Evolutionary conservation across 2,329 filamentous ascomycete genomes (phyloP).

Genomic region (Diplocarpon mali): DNA sequence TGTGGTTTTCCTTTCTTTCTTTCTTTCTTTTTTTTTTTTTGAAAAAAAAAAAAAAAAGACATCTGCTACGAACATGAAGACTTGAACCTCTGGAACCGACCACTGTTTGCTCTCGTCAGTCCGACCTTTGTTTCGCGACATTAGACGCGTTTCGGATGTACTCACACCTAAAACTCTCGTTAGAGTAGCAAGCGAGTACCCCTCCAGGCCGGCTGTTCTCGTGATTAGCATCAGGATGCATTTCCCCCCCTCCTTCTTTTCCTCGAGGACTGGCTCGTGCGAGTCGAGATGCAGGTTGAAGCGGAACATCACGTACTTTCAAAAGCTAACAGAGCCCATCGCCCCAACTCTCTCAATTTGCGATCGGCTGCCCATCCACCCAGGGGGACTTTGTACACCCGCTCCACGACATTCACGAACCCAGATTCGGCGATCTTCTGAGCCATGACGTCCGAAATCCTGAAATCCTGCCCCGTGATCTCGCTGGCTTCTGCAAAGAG

Average conservation of each 20-base stretch:
- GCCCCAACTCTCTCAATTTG: conserved; percentile 22
- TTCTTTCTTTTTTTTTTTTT: too few species aligned
- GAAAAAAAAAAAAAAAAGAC: too few species aligned
- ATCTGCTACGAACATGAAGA: conserved; percentile 16
- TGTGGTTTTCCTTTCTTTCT: background rate
- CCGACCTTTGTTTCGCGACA: background rate
- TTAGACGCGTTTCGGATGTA: conserved; percentile 1
- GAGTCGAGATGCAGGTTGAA: too few species aligned
- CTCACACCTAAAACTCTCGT: conserved; percentile 22
- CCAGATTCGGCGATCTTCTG: conserved; percentile 19
- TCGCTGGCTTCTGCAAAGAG: conserved; percentile 33
- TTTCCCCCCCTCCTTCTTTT: too few species aligned
- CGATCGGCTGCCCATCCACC: conserved; percentile 27
- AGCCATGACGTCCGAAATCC: conserved; percentile 19
- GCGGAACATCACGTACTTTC: conserved; percentile 1
- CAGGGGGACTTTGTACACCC: conserved; percentile 23
- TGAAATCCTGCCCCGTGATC: conserved; percentile 29
- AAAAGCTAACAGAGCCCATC: conserved; percentile 18
- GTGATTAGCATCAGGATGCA: too few species aligned
- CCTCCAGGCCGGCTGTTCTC: conserved; percentile 16
- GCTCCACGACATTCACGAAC: conserved; percentile 26
- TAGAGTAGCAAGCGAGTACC: conserved; percentile 19
- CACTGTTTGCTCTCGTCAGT: conserved; percentile 16
- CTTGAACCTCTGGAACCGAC: conserved; percentile 16
- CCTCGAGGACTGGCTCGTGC: too few species aligned